Base-by-base conservation (phyloP, 345 rosid genomes). In the Euphorbia tirucalli region DNA sequence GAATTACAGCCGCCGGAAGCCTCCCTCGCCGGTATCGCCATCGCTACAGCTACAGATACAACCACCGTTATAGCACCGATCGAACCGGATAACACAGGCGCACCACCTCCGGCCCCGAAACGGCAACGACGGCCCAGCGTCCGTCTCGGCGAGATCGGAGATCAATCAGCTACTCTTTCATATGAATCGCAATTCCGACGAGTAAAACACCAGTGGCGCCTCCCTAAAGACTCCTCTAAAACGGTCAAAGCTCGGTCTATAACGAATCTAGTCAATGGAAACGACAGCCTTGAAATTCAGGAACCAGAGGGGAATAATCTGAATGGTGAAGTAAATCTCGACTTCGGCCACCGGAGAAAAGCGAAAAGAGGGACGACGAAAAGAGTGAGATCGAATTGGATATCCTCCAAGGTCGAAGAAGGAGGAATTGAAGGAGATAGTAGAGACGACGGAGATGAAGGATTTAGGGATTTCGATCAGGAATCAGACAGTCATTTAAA, bases 221-320 rank as follows among this genome's bases (percentile, higher is more conserved):
- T 65, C 37, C 83, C 78, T 7, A 84, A 59, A 59, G 89, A 88
- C 13, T 52, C 79, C 15, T 61, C 81, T 5, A 85, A 85, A 70
- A 80, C 88, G 22, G 62, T 75, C 54, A 89, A 87, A 72, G 87
- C 93, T 11, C 86, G 93, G 18, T 84, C 90, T 27, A 57, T 89
- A 69, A 84, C 85, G 28, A 79, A 87, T 74, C 88, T 88, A 52
- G 90, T 82, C 22, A 83, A 85, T 71, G 93, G 93, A 19, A 74
- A 80, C 56, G 74, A 48, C 30, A 72, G 65, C 66, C 32, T n/a
- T 61, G 81, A 82, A 37, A 50, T 54, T 69, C 83, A 72, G 60
- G 85, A 81, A 31, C 7, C 37, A 15, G 83, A 79, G 5, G 80
- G 70, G 7, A 62, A 25, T 48, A 65, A 27, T 58, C 79, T 74